Evolutionary conservation across 2,329 filamentous ascomycete species (phyloP), one percentile per base, ranked within the genome.

Genomic region (Acephala macrosclerotiorum): DNA sequence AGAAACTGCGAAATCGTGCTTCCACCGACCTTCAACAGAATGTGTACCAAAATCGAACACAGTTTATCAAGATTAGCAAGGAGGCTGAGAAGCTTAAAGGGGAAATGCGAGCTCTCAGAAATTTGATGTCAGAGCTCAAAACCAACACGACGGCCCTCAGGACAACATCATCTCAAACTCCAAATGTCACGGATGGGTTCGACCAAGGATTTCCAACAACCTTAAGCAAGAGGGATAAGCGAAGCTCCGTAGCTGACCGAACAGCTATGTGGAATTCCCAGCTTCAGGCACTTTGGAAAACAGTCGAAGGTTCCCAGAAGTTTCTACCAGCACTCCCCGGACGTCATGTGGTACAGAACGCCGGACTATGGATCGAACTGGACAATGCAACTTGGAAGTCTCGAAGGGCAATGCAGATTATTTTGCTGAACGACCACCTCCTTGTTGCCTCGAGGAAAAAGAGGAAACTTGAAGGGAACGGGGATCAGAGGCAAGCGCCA

Each of bases 61-160:
- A 98, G 75, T 99, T 99, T 76, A 98, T 99, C 83, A 97, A 97
- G 79, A 98, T 99, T 79, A 97, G 94, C 77, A 97, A 98, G 80
- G 96, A 99, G 81, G 96, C 96, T 1, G 96, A 99, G 80, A 97
- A 97, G 81, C 87, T 99, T 65, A 98, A 98, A 80, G 88, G 89
- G 63, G 96, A 99, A 78, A 98, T 99, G 96, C 88, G 93, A 60
- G 92, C 92, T 7, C 86, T 99, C 36, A 89, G 92, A 53, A 93
- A 93, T 70, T 85, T 98, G 60, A 97, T 99, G 91, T 90, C 93
- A 2, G 96, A 99, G 71, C 85, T 99, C 64, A 98, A 93, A 73
- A 85, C 88, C 8, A 93, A 94, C 66, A 91, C 89, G 1, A 89
- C 85, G 20, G 89, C 89, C 2, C 80, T 91, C 42, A 84, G 89